Conservation (phyloP, 441 rosid species). For the Mallotus repandus region DNA sequence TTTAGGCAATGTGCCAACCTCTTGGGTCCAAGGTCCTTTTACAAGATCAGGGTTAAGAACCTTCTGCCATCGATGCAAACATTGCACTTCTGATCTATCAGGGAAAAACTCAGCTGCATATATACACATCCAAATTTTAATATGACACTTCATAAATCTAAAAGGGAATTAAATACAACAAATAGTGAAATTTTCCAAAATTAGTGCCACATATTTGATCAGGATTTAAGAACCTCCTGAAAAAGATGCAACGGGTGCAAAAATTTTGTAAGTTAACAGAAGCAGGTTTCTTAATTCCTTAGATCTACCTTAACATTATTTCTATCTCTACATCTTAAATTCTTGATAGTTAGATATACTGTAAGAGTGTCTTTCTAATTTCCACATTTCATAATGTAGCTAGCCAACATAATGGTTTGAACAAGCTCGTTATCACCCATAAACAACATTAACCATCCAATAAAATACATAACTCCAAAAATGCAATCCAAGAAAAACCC, state of each 20-base stretch:
- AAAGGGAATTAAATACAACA: background rate
- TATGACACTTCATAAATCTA: background rate
- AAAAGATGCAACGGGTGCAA: background rate
- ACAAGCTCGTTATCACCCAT: background rate
- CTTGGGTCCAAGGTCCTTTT: slow-evolving; percentile 99
- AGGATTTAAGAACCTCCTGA: background rate
- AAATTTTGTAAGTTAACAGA: slow-evolving; percentile 10
- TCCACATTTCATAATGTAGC: background rate
- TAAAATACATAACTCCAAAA: background rate
- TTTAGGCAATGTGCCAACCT: slow-evolving; percentile 45
- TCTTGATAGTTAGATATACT: background rate
- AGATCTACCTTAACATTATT: background rate
- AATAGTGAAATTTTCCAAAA: background rate
- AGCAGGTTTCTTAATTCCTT: slow-evolving; percentile 1
- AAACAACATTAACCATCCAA: background rate
- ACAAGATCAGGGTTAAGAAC: slow-evolving; percentile 96
- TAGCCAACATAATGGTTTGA: background rate
- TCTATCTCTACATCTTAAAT: background rate
- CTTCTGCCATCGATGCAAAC: slow-evolving; percentile 99
- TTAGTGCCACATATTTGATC: background rate
- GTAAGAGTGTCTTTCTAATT: no score
- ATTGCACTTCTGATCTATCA: slow-evolving; percentile 93
- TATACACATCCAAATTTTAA: slow-evolving; percentile 4
- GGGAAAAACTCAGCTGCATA: slow-evolving; percentile 83
- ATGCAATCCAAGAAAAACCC: background rate